Percentiles rank a stretch among this genome's conserved stretches.
These are phyloP conservation scores for Adansonia rubrostipa DNA, from an alignment of 441 rosid genomes.

Conservation along the genomic window DNA sequence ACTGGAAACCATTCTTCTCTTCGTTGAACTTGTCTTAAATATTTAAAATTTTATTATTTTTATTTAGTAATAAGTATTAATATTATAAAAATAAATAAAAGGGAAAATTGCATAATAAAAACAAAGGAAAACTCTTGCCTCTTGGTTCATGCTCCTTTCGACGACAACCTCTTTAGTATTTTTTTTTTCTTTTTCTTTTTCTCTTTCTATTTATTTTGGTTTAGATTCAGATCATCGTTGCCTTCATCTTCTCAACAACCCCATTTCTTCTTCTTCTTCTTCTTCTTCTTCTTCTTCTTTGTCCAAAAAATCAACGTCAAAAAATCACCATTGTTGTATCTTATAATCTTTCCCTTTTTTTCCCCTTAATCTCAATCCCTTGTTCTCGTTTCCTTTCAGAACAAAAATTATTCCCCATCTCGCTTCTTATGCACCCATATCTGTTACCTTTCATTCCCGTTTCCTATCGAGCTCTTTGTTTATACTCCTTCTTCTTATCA, in stretches of 20 bases:
- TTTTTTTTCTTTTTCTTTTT: neutral
- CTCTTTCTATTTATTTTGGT: constrained; percentile 18
- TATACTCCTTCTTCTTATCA: constrained; percentile 17
- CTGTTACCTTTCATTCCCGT: constrained; percentile 2
- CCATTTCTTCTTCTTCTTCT: constrained; percentile 30
- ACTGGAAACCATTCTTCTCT: neutral
- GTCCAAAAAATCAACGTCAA: constrained; percentile 39
- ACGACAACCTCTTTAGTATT: constrained; percentile 24
- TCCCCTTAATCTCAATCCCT: constrained; percentile 16
- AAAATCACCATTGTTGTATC: constrained; percentile 32
- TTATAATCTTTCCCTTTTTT: constrained; percentile 15
- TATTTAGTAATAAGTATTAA: too few species aligned
- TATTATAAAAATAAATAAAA: neutral
- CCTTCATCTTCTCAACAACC: constrained; percentile 20
- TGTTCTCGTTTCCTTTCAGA: constrained; percentile 21
- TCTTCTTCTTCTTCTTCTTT: constrained; percentile 22
- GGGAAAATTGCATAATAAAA: constrained; percentile 10
- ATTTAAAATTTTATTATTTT: neutral
- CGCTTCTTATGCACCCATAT: constrained; percentile 20
- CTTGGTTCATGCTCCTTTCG: constrained; percentile 41
- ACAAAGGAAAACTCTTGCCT: constrained; percentile 17
- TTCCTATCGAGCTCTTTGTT: constrained; percentile 12
- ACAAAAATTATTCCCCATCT: constrained; percentile 25
- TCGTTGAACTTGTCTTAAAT: neutral
- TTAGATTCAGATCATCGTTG: constrained; percentile 46